Conservation (phyloP, 768 basidiomycete species). For the Russula earlei region DNA sequence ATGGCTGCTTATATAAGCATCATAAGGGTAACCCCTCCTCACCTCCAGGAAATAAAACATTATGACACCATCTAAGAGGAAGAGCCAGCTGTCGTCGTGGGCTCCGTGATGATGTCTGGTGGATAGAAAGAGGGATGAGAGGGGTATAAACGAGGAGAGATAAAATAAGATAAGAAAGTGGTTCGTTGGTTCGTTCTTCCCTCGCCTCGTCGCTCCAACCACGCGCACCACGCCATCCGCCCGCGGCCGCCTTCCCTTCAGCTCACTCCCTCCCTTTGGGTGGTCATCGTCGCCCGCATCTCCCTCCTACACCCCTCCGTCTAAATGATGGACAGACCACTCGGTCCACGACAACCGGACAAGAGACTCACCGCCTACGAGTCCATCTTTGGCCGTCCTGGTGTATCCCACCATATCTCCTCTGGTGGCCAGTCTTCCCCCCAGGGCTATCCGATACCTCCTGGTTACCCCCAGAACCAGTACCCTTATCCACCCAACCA, state of each 20-base stretch:
- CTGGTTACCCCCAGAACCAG: conserved; percentile 22
- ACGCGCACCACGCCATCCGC: neutral
- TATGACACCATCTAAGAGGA: too few relatives aligned
- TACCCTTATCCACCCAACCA: conserved; percentile 34
- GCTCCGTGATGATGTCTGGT: too few relatives aligned
- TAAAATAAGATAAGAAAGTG: too few relatives aligned
- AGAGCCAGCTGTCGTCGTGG: too few relatives aligned
- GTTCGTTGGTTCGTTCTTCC: neutral
- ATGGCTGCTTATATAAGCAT: neutral
- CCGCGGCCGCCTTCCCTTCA: neutral
- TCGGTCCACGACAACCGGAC: conserved; percentile 55
- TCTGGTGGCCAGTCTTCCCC: conserved; percentile 20
- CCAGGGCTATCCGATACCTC: conserved; percentile 16
- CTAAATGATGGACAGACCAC: conserved; percentile 39
- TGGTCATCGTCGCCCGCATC: neutral
- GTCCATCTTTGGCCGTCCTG: conserved; percentile 77
- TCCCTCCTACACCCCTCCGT: neutral
- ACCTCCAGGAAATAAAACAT: neutral
- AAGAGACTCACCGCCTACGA: conserved; percentile 79
- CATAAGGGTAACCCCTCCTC: too few relatives aligned
- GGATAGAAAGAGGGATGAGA: neutral
- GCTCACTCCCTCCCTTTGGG: neutral
- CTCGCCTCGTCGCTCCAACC: too few relatives aligned
- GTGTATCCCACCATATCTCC: conserved; percentile 40
- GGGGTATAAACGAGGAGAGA: neutral